Evolutionary conservation across 1,139 yeast species (phyloP).

Genomic region (Oligophagozyma castellii): DNA sequence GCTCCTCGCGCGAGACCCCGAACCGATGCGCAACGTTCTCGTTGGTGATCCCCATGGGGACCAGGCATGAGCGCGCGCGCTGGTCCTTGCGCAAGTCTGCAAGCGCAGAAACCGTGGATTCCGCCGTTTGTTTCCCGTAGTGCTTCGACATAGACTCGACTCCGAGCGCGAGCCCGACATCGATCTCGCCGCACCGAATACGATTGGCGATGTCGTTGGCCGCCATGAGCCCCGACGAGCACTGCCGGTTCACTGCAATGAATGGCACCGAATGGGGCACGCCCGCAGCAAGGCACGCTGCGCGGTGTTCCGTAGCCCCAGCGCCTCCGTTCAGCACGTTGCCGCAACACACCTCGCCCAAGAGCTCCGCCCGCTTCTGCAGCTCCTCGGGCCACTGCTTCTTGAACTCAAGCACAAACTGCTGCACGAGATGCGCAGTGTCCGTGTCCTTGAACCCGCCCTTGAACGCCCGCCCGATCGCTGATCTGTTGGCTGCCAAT

Average conservation of each 20-base stretch:
- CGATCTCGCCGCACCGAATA: conserved; percentile 77
- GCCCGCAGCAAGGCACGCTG: conserved; percentile 67
- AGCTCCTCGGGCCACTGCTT: conserved; percentile 29
- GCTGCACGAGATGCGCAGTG: conserved; percentile 41
- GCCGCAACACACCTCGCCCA: conserved; percentile 79
- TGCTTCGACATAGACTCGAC: conserved; percentile 83
- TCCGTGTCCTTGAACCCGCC: conserved; percentile 30
- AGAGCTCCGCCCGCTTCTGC: conserved; percentile 45
- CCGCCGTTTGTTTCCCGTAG: conserved; percentile 59
- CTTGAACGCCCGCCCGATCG: conserved; percentile 73
- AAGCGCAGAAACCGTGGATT: conserved; percentile 54
- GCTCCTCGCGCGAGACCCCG: conserved; percentile 51
- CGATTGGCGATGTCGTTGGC: conserved; percentile 81
- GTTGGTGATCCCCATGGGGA: conserved; percentile 89
- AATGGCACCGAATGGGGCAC: conserved; percentile 61
- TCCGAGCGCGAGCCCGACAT: conserved; percentile 83
- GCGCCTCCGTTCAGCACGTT: conserved; percentile 85
- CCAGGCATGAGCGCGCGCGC: conserved; percentile 49
- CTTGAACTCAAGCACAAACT: conserved; percentile 49
- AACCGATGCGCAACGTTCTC: conserved; percentile 62
- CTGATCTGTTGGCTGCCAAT: conserved; percentile 80
- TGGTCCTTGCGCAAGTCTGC: conserved; percentile 31
- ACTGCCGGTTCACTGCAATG: conserved; percentile 79
- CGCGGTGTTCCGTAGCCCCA: conserved; percentile 86
- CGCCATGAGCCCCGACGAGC: conserved; percentile 89